Base-by-base conservation (phyloP, 208 protist genomes). In the Trypanosoma rangeli region DNA sequence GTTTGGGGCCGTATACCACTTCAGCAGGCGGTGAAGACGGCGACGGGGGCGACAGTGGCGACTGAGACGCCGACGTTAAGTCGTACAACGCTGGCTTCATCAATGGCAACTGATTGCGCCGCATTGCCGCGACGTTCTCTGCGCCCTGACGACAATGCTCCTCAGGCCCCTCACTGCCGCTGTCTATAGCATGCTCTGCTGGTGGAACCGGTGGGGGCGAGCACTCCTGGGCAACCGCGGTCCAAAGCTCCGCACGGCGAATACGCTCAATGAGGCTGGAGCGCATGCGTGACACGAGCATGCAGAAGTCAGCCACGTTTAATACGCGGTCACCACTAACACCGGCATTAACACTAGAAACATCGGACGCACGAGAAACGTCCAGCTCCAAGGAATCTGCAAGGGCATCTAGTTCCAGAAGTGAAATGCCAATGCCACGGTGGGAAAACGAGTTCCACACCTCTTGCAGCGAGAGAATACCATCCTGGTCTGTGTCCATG, bases 211-310 rank as follows among this genome's bases (percentile, higher is more conserved):
- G 48, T 20, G 61, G 61, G 10, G 42, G 48, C 29, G 33, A 42
- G 26, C 31, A n/a, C 53, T 26, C 33, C 18, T 31, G 20, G 49
- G 33, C 39, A 46, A 2, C 50, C 24, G 73, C 18, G 42, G 42
- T 0, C 68, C 68, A 74, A 52, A 68, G 49, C 9, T 59, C 54
- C 20, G 67, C 37, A n/a, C 68, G 54, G 22, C 76, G 79, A 49
- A 92, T 82, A 22, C 71, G 82, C n/a, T 79, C 76, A 54, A 92
- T 92, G 26, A 82, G 39, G 4, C 46, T 57, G 4, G 84, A 80
- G 0, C 80, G 78, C 60, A 92, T 78, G 15, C 86, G 86, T 15
- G 86, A 87, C 29, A 92, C 77, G 15, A 92, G 57, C 24, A 92
- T 73, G 49, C 86, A 92, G 33, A 92, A 89, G 55, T 92, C 86